A percentile compares a stretch with the other conserved stretches of the same genome.
These are phyloP conservation scores for Hypomyces perniciosus DNA, from an alignment of 2,329 filamentous ascomycete species.

Conservation along the genomic window DNA sequence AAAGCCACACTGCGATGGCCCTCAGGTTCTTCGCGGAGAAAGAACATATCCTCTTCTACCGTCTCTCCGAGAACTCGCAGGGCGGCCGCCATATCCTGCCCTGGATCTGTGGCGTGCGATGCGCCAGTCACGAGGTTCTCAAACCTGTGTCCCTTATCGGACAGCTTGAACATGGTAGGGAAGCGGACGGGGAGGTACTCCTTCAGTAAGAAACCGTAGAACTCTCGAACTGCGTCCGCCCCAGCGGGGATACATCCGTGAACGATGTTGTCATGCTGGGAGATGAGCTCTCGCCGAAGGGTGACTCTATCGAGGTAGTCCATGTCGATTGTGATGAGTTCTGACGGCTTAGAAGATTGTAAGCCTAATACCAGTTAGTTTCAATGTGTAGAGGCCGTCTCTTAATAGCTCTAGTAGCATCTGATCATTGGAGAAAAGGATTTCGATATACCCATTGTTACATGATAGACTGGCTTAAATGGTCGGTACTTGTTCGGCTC, in stretches of 20 bases:
- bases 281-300: conserved; percentile 33
- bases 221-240: conserved; percentile 38
- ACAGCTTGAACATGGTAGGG: conserved; percentile 42
- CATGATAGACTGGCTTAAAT: conserved; percentile 48
- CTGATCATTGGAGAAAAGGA: not conserved
- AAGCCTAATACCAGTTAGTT: conserved; percentile 29
- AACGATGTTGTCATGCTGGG: conserved; percentile 32
- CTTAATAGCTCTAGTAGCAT: not conserved
- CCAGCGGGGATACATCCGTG: conserved; percentile 38
- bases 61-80: conserved; percentile 42
- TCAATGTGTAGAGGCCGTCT: not conserved
- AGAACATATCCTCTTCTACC: conserved; percentile 50
- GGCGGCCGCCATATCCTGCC: conserved; percentile 25
- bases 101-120: conserved; percentile 24
- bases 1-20: conserved; percentile 43
- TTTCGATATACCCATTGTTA: conserved; percentile 43
- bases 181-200: conserved; percentile 44
- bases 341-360: conserved; percentile 36
- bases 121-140: conserved; percentile 35
- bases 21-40: conserved; percentile 36
- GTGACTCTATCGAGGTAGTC: conserved; percentile 42
- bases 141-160: conserved; percentile 24
- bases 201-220: conserved; percentile 42
- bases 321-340: conserved; percentile 47
- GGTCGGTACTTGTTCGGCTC: conserved; percentile 38